A percentile compares a stretch with the other conserved stretches of the same genome.
Conservation (phyloP, 805 yeast species). For the Cyberlindnera galapagoensis region DNA sequence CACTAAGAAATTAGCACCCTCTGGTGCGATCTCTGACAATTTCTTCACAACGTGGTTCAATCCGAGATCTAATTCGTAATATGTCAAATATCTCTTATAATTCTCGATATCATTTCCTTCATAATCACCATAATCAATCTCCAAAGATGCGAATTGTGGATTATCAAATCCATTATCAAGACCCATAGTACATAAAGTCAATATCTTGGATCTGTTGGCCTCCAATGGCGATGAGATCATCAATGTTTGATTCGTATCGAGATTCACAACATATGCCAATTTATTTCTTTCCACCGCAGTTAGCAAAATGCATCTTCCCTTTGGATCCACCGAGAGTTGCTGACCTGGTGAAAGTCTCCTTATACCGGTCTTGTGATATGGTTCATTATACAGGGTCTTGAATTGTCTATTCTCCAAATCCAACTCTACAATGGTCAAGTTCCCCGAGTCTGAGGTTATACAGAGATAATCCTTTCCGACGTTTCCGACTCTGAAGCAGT, state of each 20-base stretch:
- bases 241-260: conserved; percentile 39
- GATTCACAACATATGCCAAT: conserved; percentile 57
- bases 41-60: conserved; percentile 64
- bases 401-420: conserved; percentile 31
- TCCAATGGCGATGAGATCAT: conserved; percentile 71
- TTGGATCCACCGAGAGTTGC: conserved; percentile 62
- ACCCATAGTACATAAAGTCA: conserved; percentile 51
- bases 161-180: conserved; percentile 76
- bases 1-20: conserved; percentile 46
- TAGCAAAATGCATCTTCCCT: conserved; percentile 61
- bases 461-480: conserved; percentile 51
- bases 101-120: conserved; percentile 17
- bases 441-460: conserved; percentile 77
- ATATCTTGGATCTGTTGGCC: conserved; percentile 40
- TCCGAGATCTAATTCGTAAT: conserved; percentile 83
- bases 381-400: conserved; percentile 49
- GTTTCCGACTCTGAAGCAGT: conserved; percentile 47
- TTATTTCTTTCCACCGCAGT: conserved; percentile 71
- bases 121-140: conserved; percentile 43
- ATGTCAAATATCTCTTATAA: conserved; percentile 41
- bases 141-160: conserved; percentile 80
- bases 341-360: conserved; percentile 73
- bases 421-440: conserved; percentile 47
- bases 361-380: conserved; percentile 68
- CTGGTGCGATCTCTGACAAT: conserved; percentile 33